Conservation (phyloP, 805 yeast species). For the Naumovozyma dairenensis region DNA sequence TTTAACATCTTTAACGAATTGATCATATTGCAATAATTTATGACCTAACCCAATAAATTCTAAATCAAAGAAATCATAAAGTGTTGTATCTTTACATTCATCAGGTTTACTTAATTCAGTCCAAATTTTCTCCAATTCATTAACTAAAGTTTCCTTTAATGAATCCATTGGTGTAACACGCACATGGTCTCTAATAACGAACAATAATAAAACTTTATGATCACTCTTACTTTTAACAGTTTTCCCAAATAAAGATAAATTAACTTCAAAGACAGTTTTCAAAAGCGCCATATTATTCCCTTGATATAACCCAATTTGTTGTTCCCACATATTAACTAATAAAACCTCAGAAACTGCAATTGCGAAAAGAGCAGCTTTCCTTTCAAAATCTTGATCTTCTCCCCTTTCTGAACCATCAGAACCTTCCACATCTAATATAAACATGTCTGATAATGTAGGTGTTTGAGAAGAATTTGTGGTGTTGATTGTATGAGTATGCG, state of each 20-base stretch:
- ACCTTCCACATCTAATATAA: slow-evolving; percentile 97
- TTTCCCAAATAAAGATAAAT: slow-evolving; percentile 71
- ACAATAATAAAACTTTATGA: slow-evolving; percentile 61
- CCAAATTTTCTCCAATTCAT: slow-evolving; percentile 78
- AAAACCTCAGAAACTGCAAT: slow-evolving; percentile 82
- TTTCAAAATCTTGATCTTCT: slow-evolving; percentile 95
- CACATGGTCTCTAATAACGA: slow-evolving; percentile 86
- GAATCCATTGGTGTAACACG: slow-evolving; percentile 77
- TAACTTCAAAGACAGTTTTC: slow-evolving; percentile 94
- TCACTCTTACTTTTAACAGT: slow-evolving; percentile 16
- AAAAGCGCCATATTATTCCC: slow-evolving; percentile 95
- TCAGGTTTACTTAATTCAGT: slow-evolving; percentile 61
- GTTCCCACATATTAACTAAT: slow-evolving; percentile 93
- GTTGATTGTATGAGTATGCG: slow-evolving; percentile 40
- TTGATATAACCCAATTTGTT: slow-evolving; percentile 91
- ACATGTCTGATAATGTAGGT: slow-evolving; percentile 32
- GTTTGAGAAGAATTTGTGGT: slow-evolving; percentile 11
- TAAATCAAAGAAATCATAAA: slow-evolving; percentile 76
- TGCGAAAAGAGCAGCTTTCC: slow-evolving; percentile 93
- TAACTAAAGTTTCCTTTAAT: slow-evolving; percentile 54
- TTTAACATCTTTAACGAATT: slow-evolving; percentile 52
- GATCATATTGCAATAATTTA: slow-evolving; percentile 68
- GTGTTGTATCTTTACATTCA: slow-evolving; percentile 40
- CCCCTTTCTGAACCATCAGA: slow-evolving; percentile 97
- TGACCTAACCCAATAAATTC: slow-evolving; percentile 77